These are phyloP conservation scores for Prinsepia uniflora DNA, from an alignment of 306 rosid species.

Conservation along the genomic window DNA sequence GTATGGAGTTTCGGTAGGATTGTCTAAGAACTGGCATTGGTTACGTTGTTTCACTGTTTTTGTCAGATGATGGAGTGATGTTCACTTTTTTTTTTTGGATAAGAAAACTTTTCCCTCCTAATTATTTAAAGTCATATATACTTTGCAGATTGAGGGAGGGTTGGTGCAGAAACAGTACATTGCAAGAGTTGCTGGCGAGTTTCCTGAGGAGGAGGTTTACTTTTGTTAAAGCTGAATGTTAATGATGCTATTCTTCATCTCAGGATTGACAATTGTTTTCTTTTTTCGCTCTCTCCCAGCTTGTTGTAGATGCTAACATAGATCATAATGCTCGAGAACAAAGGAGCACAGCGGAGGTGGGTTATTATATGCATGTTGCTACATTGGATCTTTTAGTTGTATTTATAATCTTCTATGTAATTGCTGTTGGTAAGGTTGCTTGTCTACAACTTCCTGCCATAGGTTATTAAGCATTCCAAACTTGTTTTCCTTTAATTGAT, in stretches of 20 bases:
- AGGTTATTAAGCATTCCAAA: background rate
- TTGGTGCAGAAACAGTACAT: constrained; percentile 70
- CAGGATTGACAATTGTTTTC: constrained; percentile 11
- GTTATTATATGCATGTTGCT: constrained; percentile 7
- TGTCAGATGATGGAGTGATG: constrained; percentile 1
- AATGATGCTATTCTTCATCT: background rate
- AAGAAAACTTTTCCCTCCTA: background rate
- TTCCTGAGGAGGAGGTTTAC: constrained; percentile 64
- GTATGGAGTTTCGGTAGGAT: background rate
- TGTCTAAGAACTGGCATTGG: background rate
- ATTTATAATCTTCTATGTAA: background rate
- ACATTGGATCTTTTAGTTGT: background rate
- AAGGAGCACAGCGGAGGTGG: constrained; percentile 84
- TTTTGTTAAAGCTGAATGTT: constrained; percentile 27
- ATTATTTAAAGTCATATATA: background rate
- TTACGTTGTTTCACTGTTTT: background rate
- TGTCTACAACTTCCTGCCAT: background rate
- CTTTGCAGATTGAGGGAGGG: constrained; percentile 81
- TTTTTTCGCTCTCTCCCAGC: constrained; percentile 41
- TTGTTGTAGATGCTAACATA: constrained; percentile 65
- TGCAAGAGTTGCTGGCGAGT: constrained; percentile 73
- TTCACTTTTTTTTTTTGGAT: background rate
- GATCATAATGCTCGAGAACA: constrained; percentile 83
- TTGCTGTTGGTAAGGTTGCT: background rate
- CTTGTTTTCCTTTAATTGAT: background rate